A percentile compares a stretch with the other conserved stretches of the same genome.
phyloP scores from a whole-genome alignment of 495 filamentous ascomycete genomes.

The Parathielavia hyrcaniae region DNA sequence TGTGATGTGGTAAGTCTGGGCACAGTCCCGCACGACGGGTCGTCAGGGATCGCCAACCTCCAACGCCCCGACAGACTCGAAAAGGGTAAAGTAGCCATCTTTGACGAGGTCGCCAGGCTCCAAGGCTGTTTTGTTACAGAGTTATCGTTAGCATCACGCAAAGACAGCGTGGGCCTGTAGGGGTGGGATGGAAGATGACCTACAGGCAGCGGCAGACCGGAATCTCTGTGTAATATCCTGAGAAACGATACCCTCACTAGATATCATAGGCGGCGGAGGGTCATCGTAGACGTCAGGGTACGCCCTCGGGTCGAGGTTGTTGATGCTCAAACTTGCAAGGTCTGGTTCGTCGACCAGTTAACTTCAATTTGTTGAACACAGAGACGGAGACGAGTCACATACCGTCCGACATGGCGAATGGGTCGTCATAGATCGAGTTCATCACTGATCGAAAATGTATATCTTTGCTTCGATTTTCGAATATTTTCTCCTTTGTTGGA shows the following conservation, averaged over 20 bases:
- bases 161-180: not conserved
- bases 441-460: not conserved
- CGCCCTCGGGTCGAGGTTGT: slow-evolving; percentile 22
- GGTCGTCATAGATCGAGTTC: not conserved
- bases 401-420: not conserved
- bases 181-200: slow-evolving; percentile 23
- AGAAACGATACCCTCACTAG: slow-evolving; percentile 48
- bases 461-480: not conserved
- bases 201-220: slow-evolving; percentile 61
- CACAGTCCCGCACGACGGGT: not conserved
- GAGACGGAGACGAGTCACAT: too few relatives aligned
- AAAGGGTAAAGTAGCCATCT: slow-evolving; percentile 88
- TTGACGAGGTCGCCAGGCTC: slow-evolving; percentile 78
- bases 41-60: slow-evolving; percentile 57
- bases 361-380: too few relatives aligned
- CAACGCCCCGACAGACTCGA: slow-evolving; percentile 87
- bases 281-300: slow-evolving; percentile 2
- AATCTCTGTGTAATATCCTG: slow-evolving; percentile 78
- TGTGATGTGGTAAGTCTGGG: slow-evolving; percentile 30
- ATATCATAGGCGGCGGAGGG: slow-evolving; percentile 33
- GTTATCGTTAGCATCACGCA: not conserved
- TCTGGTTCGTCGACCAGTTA: slow-evolving; percentile 12
- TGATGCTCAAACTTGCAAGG: slow-evolving; percentile 23
- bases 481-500: not conserved
- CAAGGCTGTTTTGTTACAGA: slow-evolving; percentile 49